Evolutionary conservation across 169 alveolate genomes (phyloP).

Genomic region (Plasmodium fragile): DNA sequence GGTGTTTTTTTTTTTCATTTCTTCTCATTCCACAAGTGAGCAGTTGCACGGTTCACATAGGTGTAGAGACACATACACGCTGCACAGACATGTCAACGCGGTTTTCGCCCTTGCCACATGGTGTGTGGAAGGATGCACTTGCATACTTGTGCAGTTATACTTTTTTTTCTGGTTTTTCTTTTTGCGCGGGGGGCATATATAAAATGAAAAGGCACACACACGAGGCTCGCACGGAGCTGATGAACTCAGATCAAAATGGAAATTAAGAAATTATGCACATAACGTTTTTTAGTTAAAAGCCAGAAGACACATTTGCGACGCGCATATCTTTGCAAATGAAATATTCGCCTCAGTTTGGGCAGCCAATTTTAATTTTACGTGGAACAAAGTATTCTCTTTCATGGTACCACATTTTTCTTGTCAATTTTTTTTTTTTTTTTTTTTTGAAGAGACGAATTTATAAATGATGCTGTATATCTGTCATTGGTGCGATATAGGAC

Average conservation of each 20-base stretch:
- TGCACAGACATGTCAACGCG: no score
- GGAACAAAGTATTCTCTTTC: neutral
- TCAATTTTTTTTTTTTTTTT: neutral
- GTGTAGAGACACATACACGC: neutral
- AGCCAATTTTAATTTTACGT: neutral
- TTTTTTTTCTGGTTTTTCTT: no score
- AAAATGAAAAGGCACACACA: neutral
- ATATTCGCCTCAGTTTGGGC: neutral
- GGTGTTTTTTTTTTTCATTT: neutral
- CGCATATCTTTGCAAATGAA: neutral
- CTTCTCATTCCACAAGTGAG: neutral
- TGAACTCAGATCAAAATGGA: no score
- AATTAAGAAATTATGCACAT: neutral
- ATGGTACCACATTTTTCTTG: neutral
- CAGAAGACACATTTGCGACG: neutral
- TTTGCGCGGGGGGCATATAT: neutral
- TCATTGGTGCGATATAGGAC: neutral
- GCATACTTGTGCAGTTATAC: neutral
- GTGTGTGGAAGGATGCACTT: neutral
- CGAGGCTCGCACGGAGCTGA: neutral
- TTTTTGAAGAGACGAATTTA: neutral
- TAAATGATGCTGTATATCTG: neutral
- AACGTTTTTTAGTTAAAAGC: neutral
- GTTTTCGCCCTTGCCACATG: neutral
- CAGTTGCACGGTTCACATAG: neutral